Base-by-base conservation (phyloP, 2,329 filamentous ascomycete species). In the Nannizziopsis arthrosporioides region DNA sequence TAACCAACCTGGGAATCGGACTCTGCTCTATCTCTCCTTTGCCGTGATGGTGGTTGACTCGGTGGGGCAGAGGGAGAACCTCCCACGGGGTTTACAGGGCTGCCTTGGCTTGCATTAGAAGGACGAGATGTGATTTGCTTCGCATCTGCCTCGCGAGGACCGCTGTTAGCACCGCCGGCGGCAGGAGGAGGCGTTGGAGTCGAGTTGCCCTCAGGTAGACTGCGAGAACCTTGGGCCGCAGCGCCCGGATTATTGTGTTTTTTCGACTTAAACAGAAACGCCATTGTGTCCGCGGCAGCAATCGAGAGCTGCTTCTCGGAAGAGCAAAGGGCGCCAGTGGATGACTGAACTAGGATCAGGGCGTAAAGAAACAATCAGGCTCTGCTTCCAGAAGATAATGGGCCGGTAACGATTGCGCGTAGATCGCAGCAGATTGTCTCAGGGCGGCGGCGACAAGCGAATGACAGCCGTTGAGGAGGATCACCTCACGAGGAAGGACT, bases 211-310 rank as follows among this genome's bases (percentile, higher is more conserved):
- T 79, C 75, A 40, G 74, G 69, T 47, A 77, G 70, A 51, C 77
- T 75, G 58, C 77, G 69, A 17, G 72, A 70, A 44, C 74, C 73
- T n/a, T 74, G 65, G 39, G 76, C 75, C 30, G 77, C 68, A 15
- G 56, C 54, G 36, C 68, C 67, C 55, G 57, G 55, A 50, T 80
- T 77, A 65, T 83, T 80, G 61, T 78, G 76, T 68, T 85, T 87
- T 69, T 87, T 88, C 49, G 81, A 85, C 66, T 86, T 86, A 73
- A 88, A 88, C 53, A 88, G 75, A 67, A 88, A 88, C 56, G 84
- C 81, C 84, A 88, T 88, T 67, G 66, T 73, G 65, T 61, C 35
- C 9, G 14, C 19, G 36, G 12, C 17, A 32, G 34, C 34, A 42
- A 22, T n/a, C 3, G 7, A 27, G 15, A 36, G 27, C 14, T n/a